Evolutionary conservation across 495 filamentous ascomycete species (phyloP).

Genomic region (Thermothielavioides terrestris): DNA sequence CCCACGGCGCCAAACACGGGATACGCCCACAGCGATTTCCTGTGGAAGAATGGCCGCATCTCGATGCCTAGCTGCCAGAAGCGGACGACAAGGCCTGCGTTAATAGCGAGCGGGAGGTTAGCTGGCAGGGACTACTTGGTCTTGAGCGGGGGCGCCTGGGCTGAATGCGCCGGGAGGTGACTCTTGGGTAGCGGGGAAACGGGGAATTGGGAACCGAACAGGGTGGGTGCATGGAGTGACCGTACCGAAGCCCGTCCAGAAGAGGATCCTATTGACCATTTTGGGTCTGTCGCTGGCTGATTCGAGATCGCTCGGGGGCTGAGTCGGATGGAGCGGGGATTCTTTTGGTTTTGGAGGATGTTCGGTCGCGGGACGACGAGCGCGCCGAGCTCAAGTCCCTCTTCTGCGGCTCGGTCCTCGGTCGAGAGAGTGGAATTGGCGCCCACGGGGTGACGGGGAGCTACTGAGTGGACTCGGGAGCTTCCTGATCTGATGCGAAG

Average conservation of each 20-base stretch:
- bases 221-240: constrained; percentile 11
- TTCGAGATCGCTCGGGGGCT: not conserved
- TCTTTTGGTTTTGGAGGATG: no score
- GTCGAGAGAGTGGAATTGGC: constrained; percentile 5
- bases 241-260: constrained; percentile 97
- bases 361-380: not conserved
- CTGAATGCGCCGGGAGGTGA: no score
- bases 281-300: constrained; percentile 16
- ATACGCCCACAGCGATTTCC: constrained; percentile 75
- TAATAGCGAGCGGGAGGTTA: not conserved
- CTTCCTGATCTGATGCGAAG: constrained; percentile 9
- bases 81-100: constrained; percentile 83
- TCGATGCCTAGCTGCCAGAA: constrained; percentile 96
- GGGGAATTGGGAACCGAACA: not conserved
- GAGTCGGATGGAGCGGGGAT: no score
- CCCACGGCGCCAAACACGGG: constrained; percentile 78
- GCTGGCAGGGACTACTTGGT: not conserved
- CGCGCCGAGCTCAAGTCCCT: constrained; percentile 5
- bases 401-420: not conserved
- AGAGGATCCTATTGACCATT: constrained; percentile 69
- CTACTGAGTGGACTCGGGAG: not conserved
- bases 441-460: constrained; percentile 5
- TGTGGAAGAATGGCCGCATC: constrained; percentile 87
- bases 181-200: not conserved
- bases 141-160: not conserved